phyloP scores from a whole-genome alignment of 352 stramenopile genomes.

The Pythium dissotocum region DNA sequence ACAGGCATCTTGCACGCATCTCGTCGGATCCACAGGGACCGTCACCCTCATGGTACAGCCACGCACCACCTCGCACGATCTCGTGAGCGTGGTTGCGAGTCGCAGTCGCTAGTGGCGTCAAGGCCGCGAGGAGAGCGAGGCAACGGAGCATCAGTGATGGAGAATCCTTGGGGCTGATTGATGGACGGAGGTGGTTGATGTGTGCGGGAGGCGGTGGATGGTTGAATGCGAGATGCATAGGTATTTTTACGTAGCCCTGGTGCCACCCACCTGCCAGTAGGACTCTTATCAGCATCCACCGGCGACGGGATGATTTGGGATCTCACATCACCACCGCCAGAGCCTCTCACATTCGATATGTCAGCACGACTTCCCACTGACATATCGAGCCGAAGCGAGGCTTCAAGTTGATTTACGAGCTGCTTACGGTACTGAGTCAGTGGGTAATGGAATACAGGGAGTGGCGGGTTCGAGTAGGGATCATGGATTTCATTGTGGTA shows the following conservation, averaged over 20 bases:
- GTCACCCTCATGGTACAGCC: slow-evolving; percentile 9
- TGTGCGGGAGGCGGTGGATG: not conserved
- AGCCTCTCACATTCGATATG: not conserved
- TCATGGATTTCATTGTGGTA: too few relatives aligned
- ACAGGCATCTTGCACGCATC: not conserved
- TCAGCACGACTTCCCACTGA: not conserved
- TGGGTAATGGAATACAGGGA: too few relatives aligned
- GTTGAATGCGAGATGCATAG: not conserved
- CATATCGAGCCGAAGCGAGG: not conserved
- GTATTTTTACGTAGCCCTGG: slow-evolving; percentile 1
- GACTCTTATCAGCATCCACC: not conserved
- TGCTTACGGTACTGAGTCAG: too few relatives aligned
- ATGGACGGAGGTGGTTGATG: not conserved
- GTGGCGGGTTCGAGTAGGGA: too few relatives aligned
- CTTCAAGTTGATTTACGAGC: not conserved
- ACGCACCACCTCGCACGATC: slow-evolving; percentile 9
- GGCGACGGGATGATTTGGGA: not conserved
- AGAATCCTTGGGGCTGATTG: not conserved
- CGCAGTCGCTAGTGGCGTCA: not conserved
- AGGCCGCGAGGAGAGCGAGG: not conserved
- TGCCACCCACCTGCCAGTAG: not conserved
- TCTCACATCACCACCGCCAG: not conserved
- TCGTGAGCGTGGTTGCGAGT: not conserved
- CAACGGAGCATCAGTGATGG: not conserved
- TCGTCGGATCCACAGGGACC: slow-evolving; percentile 11